phyloP scores from a whole-genome alignment of 2,329 filamentous ascomycete genomes.

The Colletotrichum endophyticum region DNA sequence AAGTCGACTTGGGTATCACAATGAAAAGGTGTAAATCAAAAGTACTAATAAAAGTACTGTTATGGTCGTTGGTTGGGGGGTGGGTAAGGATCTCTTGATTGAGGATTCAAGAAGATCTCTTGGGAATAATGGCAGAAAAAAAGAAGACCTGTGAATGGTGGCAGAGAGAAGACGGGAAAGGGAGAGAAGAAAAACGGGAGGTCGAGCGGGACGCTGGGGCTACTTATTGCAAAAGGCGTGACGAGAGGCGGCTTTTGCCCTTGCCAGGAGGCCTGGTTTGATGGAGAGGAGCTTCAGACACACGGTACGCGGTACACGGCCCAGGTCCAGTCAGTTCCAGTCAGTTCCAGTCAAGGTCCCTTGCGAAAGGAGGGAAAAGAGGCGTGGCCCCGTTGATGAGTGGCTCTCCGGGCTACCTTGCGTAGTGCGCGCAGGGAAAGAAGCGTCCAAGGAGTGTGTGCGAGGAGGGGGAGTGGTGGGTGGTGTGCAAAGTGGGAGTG shows the following conservation, averaged over 20 bases:
- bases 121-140: slow-evolving; percentile 32
- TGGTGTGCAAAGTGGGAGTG: not conserved
- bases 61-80: slow-evolving; percentile 27
- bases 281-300: slow-evolving; percentile 9
- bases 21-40: slow-evolving; percentile 48
- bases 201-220: slow-evolving; percentile 31
- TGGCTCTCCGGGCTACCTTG: slow-evolving; percentile 1
- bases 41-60: slow-evolving; percentile 27
- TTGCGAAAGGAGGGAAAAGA: slow-evolving; percentile 9
- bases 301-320: not conserved
- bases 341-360: not conserved
- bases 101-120: slow-evolving; percentile 31
- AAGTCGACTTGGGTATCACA: slow-evolving; percentile 55
- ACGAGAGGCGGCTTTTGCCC: slow-evolving; percentile 17
- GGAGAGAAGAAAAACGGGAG: slow-evolving; percentile 33
- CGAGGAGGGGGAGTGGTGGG: not conserved
- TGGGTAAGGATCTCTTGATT: slow-evolving; percentile 33
- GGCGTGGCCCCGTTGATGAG: slow-evolving; percentile 15
- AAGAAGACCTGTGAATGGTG: slow-evolving; percentile 30
- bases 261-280: slow-evolving; percentile 16
- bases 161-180: slow-evolving; percentile 33
- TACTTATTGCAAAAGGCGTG: slow-evolving; percentile 42
- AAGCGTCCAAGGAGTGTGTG: not conserved
- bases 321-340: slow-evolving; percentile 2
- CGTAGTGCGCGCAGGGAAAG: not conserved